A percentile compares a stretch with the other conserved stretches of the same genome.
phyloP scores from a whole-genome alignment of 345 rosid genomes.

The Odontarrhena argentea region DNA sequence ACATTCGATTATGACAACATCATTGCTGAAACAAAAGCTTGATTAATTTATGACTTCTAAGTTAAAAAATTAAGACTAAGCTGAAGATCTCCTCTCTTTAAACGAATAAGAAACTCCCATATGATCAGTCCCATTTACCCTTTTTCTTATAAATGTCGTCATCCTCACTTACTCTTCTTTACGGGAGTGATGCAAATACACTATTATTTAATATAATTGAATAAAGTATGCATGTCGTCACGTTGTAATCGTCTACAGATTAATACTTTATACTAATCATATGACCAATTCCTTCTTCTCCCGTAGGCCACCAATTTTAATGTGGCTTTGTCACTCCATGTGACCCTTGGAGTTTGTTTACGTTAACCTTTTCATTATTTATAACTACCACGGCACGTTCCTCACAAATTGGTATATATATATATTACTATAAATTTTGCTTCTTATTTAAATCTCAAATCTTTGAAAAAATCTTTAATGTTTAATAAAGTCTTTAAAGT shows the following conservation, averaged over 20 bases:
- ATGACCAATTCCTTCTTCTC: constrained; percentile 25
- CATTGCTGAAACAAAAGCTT: not conserved
- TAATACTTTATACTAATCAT: not conserved
- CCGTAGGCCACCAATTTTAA: constrained; percentile 25
- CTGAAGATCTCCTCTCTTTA: not conserved
- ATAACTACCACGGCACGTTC: constrained; percentile 27
- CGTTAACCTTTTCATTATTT: constrained; percentile 14
- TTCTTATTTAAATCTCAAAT: not conserved
- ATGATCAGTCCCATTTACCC: constrained; percentile 9
- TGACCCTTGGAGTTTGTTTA: constrained; percentile 32
- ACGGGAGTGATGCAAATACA: not conserved
- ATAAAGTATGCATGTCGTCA: constrained; percentile 40
- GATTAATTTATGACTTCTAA: not conserved
- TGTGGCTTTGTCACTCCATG: not conserved
- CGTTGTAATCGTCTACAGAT: constrained; percentile 27
- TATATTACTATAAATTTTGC: not conserved
- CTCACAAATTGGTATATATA: not conserved
- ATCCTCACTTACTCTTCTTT: constrained; percentile 10
- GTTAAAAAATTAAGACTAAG: not conserved
- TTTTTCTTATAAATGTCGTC: constrained; percentile 15
- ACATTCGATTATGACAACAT: not conserved
- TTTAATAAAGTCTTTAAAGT: constrained; percentile 3
- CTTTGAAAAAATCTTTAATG: constrained; percentile 30
- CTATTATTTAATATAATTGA: constrained; percentile 1
- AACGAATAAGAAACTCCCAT: constrained; percentile 17